Base-by-base conservation (phyloP, 257 asterid species). In the Capsicum chinense region DNA sequence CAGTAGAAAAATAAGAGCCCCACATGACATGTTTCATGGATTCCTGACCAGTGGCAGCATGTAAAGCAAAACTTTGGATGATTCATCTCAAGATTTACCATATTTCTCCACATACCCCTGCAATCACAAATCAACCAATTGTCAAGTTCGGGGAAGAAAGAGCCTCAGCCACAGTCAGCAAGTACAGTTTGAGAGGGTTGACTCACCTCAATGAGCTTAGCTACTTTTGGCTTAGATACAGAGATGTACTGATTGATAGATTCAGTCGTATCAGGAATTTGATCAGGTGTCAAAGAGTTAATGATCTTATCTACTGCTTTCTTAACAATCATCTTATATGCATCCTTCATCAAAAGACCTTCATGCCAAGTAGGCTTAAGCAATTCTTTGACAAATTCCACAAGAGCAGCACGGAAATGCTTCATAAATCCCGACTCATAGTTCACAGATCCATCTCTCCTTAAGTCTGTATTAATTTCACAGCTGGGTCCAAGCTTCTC, bases 181-280 rank as follows among this genome's bases (percentile, higher is more conserved):
- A 21, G 80, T 74, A 74, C 44, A 21, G 44, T 48, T 21, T 14
- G 44, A 21, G 59, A 74, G 62, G 19, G 62, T 74, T 48, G 70
- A 88, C 98, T 92, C 88, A 95, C 99, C 97, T 92, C 93, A 79
- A 96, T 95, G 39, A 96, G 93, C 89, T 92, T 93, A 14, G 86
- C 90, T 74, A 94, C 92, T 89, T 94, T 96, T 85, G 92, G 66
- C 83, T 89, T 90, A 15, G 88, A 92, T 79, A 89, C 26, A 73
- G 92, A 83, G 82, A 96, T 91, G 87, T 93, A 92, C 7, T 83
- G 86, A 80, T 93, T 88, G 67, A 89, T 79, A 57, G 92, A 86
- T 79, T 94, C 99, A 48, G 86, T 42, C 10, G 97, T 90, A 88
- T 68, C 90, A 33, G 98, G 99, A 82, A 94, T 87, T 86, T 91